Evolutionary conservation across 495 filamentous ascomycete species (phyloP), one percentile per base, ranked within the genome.

Genomic region (Daldinia decipiens): DNA sequence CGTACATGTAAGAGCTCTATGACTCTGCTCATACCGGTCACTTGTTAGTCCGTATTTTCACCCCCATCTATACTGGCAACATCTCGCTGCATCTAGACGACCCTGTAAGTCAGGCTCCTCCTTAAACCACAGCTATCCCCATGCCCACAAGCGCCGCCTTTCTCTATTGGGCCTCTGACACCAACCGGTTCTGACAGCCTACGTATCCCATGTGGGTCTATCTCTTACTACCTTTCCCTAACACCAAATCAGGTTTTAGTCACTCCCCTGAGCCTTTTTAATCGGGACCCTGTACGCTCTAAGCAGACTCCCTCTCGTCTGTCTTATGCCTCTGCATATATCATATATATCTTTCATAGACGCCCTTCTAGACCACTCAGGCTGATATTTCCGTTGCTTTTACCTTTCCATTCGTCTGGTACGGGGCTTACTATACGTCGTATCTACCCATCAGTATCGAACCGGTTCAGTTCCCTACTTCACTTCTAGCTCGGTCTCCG

Each of bases 191-290:
- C 72, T 65, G 59, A 65, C 56, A 69, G 62, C 59, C 54, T 63
- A 72, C 65, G 65, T 67, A 65, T 62, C 32, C 56, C 39, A 43
- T 68, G 72, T 72, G 72, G 72, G 68, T 71, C 73, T 31, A 62
- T 59, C 59, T 67, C 63, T 64, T 57, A 70, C 66, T 68, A 67
- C 71, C 67, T 70, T 71, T 67, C 17, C 43, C 59, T 64, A 60
- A 68, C 45, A 61, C 62, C 70, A 67, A 72, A 75, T 72, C 73
- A 68, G 66, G 73, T 63, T 75, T 75, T 69, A 64, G 65, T 67
- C 53, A 40, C 58, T 67, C 71, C 71, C 67, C 32, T 67, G 71
- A 75, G 69, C 65, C 73, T 72, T 74, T 74, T 73, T 61, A 64
- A 60, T 62, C 62, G 65, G 72, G 64, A 61, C 39, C 60, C 34